Base-by-base conservation (phyloP, 106 monocot genomes). In the Acanthochlamys bracteata region DNA sequence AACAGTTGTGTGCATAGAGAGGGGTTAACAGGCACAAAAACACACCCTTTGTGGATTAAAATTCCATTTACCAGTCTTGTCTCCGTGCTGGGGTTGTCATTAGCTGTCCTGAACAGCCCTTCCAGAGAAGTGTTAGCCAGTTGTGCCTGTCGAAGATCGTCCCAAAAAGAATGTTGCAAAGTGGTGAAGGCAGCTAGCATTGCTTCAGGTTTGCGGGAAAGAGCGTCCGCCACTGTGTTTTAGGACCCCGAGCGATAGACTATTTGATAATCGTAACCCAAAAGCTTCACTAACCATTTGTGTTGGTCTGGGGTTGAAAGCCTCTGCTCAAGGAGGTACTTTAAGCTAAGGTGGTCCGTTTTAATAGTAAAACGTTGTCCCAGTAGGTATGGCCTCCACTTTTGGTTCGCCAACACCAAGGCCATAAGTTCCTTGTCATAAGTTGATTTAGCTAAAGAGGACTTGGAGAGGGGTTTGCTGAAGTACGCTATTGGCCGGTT, bases 391-490 rank as follows among this genome's bases (percentile, higher is more conserved):
- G 15, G 47, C 16, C 26, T 16, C 33, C 53, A 63, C 12, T 27
- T 63, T 9, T 39, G 41, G 11, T 62, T 14, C 1, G 61, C 14
- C 24, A 41, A 17, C 4, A 41, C 24, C 26, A 74, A 54, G 0
- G 39, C 74, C 19, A 54, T 14, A 51, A 68, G 49, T 63, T 75
- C 67, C 41, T 74, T 66, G 25, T 52, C 60, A 57, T 67, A 66
- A 10, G 66, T 67, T 7, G 66, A 59, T 1, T 41, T 24, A 9
- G 26, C 24, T 23, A 53, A 12, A 11, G 24, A 8, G 9, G 4
- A 39, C 4, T 16, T 40, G 12, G 16, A 41, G 4, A 61, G 20
- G 21, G 69, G 57, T 24, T 69, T 33, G 24, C 69, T 69, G 10
- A 24, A 33, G 33, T 33, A 58, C 26, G 69, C 69, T 13, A 69